Evolutionary conservation across 2,329 filamentous ascomycete species (phyloP), one percentile per base, ranked within the genome.

Genomic region (Diaporthe batatas): DNA sequence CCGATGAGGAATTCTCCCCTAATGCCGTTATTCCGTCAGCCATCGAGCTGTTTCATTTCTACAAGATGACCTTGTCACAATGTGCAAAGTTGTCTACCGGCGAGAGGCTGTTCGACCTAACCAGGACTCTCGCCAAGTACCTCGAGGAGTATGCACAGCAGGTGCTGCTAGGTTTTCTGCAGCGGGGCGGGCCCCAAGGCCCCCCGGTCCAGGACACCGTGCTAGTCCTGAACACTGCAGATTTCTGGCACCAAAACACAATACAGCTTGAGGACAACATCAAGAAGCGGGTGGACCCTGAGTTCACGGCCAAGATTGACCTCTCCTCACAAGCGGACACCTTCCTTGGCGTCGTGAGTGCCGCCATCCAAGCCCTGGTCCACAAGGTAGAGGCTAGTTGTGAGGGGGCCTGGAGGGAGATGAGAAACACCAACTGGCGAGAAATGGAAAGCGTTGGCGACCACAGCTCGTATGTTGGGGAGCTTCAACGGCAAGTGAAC

Each of bases 21-120:
- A 94, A 97, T 80, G 91, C 94, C 57, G 96, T 99, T 72, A 96
- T 98, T 72, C 88, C 93, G 1, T 98, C 96, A 0, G 97, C 96
- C 4, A 98, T 97, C 58, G 96, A 99, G 80, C 89, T 99, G 0
- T 99, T 99, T 83, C 94, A 98, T 79, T 98, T 98, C 80, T 99
- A 99, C 84, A 94, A 97, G 74, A 89, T 96, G 73, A 96, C 94
- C 0, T 85, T 99, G 47, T 94, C 95, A 4, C 96, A 99, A 83
- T 99, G 96, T 82, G 95, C 96, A 5, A 98, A 98, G 81, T 87
- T 99, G 0, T 98, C 96, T 0, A 98, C 96, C 0, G 93, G 95
- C n/a, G 91, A 93, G 70, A 91, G 94, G 53, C 85, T 99, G 54
- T 87, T 97, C 14, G 96, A 99, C 76, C 84, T 99, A 11, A 93